Base-by-base conservation (phyloP, 495 filamentous ascomycete genomes). In the Jackrogersella multiformis region DNA sequence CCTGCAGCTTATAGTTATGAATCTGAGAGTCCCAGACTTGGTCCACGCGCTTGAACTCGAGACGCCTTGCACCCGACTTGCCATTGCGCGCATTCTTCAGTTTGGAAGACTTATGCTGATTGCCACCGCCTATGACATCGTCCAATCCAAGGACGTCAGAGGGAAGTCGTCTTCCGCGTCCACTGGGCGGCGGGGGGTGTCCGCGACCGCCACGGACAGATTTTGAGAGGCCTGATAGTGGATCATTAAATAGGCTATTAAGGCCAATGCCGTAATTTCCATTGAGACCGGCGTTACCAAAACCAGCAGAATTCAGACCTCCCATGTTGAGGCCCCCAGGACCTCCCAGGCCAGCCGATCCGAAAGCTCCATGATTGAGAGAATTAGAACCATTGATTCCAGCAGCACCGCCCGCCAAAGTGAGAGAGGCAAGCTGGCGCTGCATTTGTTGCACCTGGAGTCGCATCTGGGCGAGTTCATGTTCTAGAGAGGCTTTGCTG, bases 21-120 rank as follows among this genome's bases (percentile, higher is more conserved):
- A 92, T 91, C 6, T 86, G 86, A 63, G 83, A 90, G 67, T 93
- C 90, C 88, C 88, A 92, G 35, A 93, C 80, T 76, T 96, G 88
- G 78, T 97, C 93, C 1, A 96, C 91, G 16, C 93, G 86, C 78
- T 96, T 95, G 77, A 85, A 97, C 36, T 90, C 92, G 30, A 92
- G 82, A 67, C 89, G 91, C 5, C 79, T 79, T 13, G 76, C 77
- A 41, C 77, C 82, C 12, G 80, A 73, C 72, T 85, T 86, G 64
- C 81, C 85, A n/a, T 80, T 83, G 78, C 62, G 81, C 60, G 32
- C 48, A 69, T 61, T 82, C 82, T 64, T 80, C 80, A 15, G 78
- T 61, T 26, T 82, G 74, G 64, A 80, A 18, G 49, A 26, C 18
- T 83, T 62, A 12, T 16, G 36, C 10, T 81, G 78, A 51, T 78